Evolutionary conservation across 306 rosid genomes (phyloP).

Genomic region (Rubus parviflorus): DNA sequence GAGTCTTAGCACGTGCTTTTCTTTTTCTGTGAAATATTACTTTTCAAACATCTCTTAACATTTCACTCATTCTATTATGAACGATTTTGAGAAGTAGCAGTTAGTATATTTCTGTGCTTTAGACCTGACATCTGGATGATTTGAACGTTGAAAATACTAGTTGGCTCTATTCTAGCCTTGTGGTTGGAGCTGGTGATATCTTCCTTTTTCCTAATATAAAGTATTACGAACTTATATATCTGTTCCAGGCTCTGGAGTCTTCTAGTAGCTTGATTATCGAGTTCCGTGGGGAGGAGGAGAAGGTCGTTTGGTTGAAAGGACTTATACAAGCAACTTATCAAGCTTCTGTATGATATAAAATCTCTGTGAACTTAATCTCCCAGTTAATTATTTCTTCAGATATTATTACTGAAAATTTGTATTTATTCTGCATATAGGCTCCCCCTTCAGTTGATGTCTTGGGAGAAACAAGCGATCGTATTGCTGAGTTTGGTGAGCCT

Average conservation of each 20-base stretch:
- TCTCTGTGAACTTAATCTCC: conserved; percentile 6
- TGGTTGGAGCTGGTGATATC: background rate
- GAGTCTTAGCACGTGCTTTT: background rate
- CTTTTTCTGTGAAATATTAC: background rate
- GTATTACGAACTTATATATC: background rate
- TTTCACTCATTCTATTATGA: background rate
- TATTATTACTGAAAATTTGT: conserved; percentile 15
- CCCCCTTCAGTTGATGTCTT: conserved; percentile 64
- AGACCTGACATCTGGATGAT: background rate
- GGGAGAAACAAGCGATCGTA: conserved; percentile 38
- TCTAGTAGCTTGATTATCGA: conserved; percentile 87
- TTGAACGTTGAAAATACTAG: background rate
- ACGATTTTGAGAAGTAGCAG: background rate
- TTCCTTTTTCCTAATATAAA: background rate
- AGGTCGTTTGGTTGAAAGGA: conserved; percentile 69
- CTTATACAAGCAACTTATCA: conserved; percentile 89
- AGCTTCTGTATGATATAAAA: conserved; percentile 73
- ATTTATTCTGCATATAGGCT: conserved; percentile 53
- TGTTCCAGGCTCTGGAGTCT: conserved; percentile 76
- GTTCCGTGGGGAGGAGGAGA: conserved; percentile 70
- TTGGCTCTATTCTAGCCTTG: conserved; percentile 1
- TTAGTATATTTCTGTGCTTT: background rate
- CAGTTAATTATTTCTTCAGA: conserved; percentile 19
- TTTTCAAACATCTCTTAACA: background rate
- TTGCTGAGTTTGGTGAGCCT: conserved; percentile 40